Conservation (phyloP, 2,329 filamentous ascomycete species). For the Trichoderma citrinoviride region DNA sequence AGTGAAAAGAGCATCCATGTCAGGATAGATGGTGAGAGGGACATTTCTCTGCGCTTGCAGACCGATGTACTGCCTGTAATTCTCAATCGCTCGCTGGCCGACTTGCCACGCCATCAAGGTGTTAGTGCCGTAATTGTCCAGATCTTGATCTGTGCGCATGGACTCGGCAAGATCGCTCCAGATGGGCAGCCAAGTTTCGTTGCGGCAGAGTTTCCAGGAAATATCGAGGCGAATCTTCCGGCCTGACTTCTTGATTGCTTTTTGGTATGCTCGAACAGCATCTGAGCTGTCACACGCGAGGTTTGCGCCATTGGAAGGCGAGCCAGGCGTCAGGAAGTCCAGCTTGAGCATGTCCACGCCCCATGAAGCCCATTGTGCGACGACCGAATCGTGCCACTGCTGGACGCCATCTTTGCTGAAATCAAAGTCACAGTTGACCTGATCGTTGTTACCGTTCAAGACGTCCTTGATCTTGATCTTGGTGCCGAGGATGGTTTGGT, state of each 20-base stretch:
- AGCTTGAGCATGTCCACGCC: conserved; percentile 22
- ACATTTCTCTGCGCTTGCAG: conserved; percentile 18
- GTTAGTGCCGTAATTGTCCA: conserved; percentile 20
- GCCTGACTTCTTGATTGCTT: conserved; percentile 10
- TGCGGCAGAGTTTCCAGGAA: conserved; percentile 21
- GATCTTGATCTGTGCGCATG: conserved; percentile 17
- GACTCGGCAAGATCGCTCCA: conserved; percentile 19
- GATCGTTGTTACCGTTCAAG: conserved; percentile 6
- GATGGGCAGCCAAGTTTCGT: conserved; percentile 19
- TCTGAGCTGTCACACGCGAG: conserved; percentile 14
- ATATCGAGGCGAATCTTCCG: conserved; percentile 18
- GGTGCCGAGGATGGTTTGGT: conserved; percentile 20
- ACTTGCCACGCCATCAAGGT: conserved; percentile 16
- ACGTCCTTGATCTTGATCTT: conserved; percentile 9
- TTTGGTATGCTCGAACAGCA: conserved; percentile 9
- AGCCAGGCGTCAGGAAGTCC: conserved; percentile 20
- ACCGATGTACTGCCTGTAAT: conserved; percentile 21
- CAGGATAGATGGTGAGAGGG: conserved; percentile 21
- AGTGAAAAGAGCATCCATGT: conserved; percentile 18
- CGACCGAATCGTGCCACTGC: conserved; percentile 18
- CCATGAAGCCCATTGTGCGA: conserved; percentile 20
- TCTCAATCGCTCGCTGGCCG: conserved; percentile 20
- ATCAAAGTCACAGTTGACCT: conserved; percentile 19
- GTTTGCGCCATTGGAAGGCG: conserved; percentile 16
- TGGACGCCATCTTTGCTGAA: conserved; percentile 18